These are phyloP conservation scores for Aspergillus ochraceus DNA, from an alignment of 2,329 filamentous ascomycete species.

Conservation along the genomic window DNA sequence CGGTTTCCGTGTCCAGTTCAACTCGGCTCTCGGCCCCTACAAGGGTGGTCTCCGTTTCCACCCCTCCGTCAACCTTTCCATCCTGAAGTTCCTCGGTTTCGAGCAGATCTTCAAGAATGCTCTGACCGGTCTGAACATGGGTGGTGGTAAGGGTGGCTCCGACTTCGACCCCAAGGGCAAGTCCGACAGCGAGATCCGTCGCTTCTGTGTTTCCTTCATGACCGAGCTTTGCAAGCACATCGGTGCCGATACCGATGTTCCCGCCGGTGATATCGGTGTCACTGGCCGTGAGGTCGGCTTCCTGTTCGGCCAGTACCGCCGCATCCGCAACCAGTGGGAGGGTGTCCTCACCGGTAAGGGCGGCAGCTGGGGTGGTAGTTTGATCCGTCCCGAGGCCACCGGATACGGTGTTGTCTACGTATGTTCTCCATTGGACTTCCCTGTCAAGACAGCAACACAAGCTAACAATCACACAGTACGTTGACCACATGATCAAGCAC, in stretches of 20 bases:
- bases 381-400: slow-evolving; percentile 96
- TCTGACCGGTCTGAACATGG: slow-evolving; percentile 90
- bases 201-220: slow-evolving; percentile 97
- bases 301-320: slow-evolving; percentile 92
- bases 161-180: slow-evolving; percentile 99
- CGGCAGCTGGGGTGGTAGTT: slow-evolving; percentile 82
- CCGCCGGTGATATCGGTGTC: slow-evolving; percentile 95
- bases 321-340: slow-evolving; percentile 86
- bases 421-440: not conserved
- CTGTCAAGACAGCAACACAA: not conserved
- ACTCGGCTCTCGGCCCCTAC: slow-evolving; percentile 95
- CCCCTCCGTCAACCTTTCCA: slow-evolving; percentile 64
- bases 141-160: slow-evolving; percentile 94
- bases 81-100: slow-evolving; percentile 96
- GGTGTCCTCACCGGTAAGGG: slow-evolving; percentile 97
- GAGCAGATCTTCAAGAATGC: slow-evolving; percentile 99
- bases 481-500: slow-evolving; percentile 92
- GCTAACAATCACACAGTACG: slow-evolving; percentile 53
- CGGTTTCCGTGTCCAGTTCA: slow-evolving; percentile 97
- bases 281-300: slow-evolving; percentile 89
- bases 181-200: slow-evolving; percentile 93
- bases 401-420: slow-evolving; percentile 91
- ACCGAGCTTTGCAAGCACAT: slow-evolving; percentile 93
- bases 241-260: slow-evolving; percentile 91
- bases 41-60: slow-evolving; percentile 97